Percentiles rank a stretch among this genome's conserved stretches.
These are phyloP conservation scores for Zymoseptoria passerinii DNA, from an alignment of 2,329 filamentous ascomycete genomes.

Conservation along the genomic window DNA sequence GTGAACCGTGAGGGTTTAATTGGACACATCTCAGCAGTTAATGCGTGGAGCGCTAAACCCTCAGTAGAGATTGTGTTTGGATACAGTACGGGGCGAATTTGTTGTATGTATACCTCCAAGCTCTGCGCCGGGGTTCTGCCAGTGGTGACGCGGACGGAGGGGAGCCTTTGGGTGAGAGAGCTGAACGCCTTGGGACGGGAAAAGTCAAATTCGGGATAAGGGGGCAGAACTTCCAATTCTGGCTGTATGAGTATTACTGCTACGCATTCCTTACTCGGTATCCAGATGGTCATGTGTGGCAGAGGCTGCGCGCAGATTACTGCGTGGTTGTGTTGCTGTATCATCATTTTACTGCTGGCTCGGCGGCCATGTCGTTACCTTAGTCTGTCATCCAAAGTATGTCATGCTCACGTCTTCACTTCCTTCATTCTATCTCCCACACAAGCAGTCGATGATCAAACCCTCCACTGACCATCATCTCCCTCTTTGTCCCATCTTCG, in stretches of 20 bases:
- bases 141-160: background rate
- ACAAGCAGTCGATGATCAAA: conserved; percentile 55
- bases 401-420: background rate
- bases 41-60: background rate
- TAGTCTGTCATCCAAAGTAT: background rate
- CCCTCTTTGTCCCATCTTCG: conserved; percentile 30
- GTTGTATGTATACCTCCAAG: background rate
- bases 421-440: conserved; percentile 36
- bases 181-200: background rate
- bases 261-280: background rate
- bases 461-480: conserved; percentile 54
- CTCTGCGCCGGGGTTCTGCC: background rate
- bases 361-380: background rate
- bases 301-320: background rate
- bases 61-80: background rate
- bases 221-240: background rate
- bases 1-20: background rate
- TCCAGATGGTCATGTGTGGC: background rate
- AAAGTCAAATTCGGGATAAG: background rate
- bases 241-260: background rate
- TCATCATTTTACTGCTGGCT: background rate
- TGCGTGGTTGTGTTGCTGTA: background rate
- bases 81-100: background rate
- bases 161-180: background rate
- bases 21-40: background rate